Conservation (phyloP, 192 early-diverging fungal genomes). For the Diversispora eburnea region DNA sequence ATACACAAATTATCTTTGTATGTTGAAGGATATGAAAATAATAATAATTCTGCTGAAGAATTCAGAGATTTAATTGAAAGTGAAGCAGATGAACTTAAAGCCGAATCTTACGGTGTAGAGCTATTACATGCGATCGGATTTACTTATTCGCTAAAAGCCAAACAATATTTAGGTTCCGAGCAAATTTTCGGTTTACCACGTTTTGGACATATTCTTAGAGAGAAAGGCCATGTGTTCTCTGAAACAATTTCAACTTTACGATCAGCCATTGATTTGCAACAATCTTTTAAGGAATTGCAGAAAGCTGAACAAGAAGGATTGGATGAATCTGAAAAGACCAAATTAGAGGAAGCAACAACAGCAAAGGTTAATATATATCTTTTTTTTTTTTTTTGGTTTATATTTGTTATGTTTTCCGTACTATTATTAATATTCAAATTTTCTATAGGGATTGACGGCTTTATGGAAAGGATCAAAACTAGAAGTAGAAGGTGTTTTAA, state of each 20-base stretch:
- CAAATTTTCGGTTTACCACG: slow-evolving; percentile 71
- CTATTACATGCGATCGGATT: slow-evolving; percentile 90
- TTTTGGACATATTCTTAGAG: slow-evolving; percentile 68
- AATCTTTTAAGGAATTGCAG: slow-evolving; percentile 83
- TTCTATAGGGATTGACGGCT: slow-evolving; percentile 74
- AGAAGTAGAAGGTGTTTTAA: slow-evolving; percentile 89
- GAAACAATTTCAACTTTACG: slow-evolving; percentile 90
- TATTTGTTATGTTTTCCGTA: not conserved
- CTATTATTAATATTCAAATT: not conserved
- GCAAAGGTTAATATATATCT: slow-evolving; percentile 37
- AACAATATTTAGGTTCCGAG: slow-evolving; percentile 70
- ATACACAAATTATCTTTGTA: slow-evolving; percentile 75
- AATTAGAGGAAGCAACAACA: slow-evolving; percentile 68
- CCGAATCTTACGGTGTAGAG: slow-evolving; percentile 90
- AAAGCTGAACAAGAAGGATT: slow-evolving; percentile 85
- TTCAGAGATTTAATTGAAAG: slow-evolving; percentile 66
- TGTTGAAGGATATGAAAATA: slow-evolving; percentile 52
- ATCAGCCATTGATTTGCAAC: slow-evolving; percentile 90
- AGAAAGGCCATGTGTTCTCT: slow-evolving; percentile 87
- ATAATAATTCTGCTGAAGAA: slow-evolving; percentile 37
- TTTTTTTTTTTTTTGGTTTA: not conserved
- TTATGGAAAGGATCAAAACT: slow-evolving; percentile 92
- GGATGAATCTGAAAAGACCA: slow-evolving; percentile 60
- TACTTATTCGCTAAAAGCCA: slow-evolving; percentile 85
- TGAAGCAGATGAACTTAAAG: slow-evolving; percentile 86